phyloP scores from a whole-genome alignment of 208 protist genomes.

The Acanthamoeba royreba region DNA sequence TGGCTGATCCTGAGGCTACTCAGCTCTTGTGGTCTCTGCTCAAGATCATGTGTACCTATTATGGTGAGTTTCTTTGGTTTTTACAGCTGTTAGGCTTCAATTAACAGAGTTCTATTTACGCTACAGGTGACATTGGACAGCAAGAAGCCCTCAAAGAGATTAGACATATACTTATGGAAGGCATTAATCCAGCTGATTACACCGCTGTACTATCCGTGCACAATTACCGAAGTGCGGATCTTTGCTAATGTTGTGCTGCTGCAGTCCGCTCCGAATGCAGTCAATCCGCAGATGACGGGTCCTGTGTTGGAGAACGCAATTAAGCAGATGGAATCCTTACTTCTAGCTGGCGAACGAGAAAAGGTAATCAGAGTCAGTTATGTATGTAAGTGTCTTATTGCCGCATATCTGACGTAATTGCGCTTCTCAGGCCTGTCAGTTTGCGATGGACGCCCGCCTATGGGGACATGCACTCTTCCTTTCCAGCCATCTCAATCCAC shows the following conservation, averaged over 20 bases:
- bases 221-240: neutral
- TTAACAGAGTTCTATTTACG: neutral
- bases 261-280: neutral
- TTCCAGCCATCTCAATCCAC: neutral
- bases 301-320: neutral
- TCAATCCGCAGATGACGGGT: neutral
- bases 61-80: neutral
- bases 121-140: neutral
- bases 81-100: no score
- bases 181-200: neutral
- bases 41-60: neutral
- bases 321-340: neutral
- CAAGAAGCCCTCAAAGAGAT: neutral
- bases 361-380: no score
- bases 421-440: conserved; percentile 26
- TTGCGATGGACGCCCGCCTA: neutral
- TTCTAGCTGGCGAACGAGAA: neutral
- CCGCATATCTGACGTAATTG: no score
- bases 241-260: no score
- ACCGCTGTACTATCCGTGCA: neutral
- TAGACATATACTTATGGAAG: neutral
- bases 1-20: neutral
- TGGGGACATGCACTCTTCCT: conserved; percentile 30
- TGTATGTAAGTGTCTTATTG: no score
- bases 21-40: neutral